Evolutionary conservation across 257 asterid genomes (phyloP), one percentile per base, ranked within the genome.

Genomic region (Dorcoceras hygrometricum): DNA sequence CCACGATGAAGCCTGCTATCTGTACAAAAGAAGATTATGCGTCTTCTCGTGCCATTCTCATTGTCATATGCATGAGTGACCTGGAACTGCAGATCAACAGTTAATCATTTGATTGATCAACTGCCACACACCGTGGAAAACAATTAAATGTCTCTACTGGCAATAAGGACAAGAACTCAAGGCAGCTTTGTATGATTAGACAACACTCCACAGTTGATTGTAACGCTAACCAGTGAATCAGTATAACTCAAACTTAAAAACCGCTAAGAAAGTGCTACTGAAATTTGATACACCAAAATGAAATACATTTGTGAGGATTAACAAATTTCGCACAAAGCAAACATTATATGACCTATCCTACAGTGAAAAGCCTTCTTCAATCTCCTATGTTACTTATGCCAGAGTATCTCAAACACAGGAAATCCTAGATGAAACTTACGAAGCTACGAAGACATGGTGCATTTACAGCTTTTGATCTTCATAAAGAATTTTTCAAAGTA

Each of bases 31-130:
- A 76, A 59, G 59, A 66, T 69, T 29, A 67, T 69, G 8, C 73
- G 72, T 77, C 76, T 76, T 77, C 74, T 14, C 25, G 80, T 72
- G 80, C 74, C 32, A 76, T 60, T 63, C 14, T 76, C 61, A 66
- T 32, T 75, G 59, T 60, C 23, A 43, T 29, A 48, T 32, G 31
- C 66, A 71, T 61, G 64, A 71, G 73, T 75, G 69, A 81, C 77
- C 89, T 84, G 94, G 80, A 84, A 65, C 51, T 71, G 66, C 65
- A 83, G 76, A 76, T 26, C 68, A 70, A 57, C 23, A 22, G 22
- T 77, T 48, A 80, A 65, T 70, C 79, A 67, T 68, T 66, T 62
- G 64, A 65, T 8, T 22, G 29, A 43, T 14, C 62, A 39, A 51
- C 57, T 10, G 18, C n/a, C 66, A 36, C 29, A 19, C 20, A 29